phyloP scores from a whole-genome alignment of 148 eudicot genomes.

The Salicornia ramosissima region DNA sequence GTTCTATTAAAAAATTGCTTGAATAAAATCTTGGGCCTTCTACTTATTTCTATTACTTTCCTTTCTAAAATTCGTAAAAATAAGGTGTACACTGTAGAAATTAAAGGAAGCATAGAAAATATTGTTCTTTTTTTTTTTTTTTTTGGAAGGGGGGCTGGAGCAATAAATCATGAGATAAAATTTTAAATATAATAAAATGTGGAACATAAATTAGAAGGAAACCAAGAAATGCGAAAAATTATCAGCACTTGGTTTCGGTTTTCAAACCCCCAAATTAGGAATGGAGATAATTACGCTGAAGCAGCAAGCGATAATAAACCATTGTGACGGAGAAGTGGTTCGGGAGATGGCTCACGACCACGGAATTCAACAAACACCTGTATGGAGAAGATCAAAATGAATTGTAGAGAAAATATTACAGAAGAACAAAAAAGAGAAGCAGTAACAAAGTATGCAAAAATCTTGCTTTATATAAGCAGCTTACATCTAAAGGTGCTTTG shows the following conservation, averaged over 20 bases:
- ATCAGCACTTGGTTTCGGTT: no score
- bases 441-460: neutral
- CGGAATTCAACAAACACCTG: conserved; percentile 92
- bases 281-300: conserved; percentile 16
- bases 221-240: neutral
- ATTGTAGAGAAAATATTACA: neutral
- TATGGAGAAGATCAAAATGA: neutral
- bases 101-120: no score
- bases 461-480: conserved; percentile 7
- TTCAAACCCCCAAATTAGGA: neutral
- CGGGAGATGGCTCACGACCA: conserved; percentile 97
- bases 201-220: neutral
- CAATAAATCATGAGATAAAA: no score
- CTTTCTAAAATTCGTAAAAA: no score
- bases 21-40: no score
- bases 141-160: no score
- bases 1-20: no score
- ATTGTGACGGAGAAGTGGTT: conserved; percentile 88
- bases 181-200: no score
- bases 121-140: no score
- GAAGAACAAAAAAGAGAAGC: neutral
- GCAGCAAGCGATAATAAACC: conserved; percentile 57
- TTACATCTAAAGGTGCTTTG: conserved; percentile 80
- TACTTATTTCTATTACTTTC: no score
- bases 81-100: no score